Evolutionary conservation across 768 basidiomycete genomes (phyloP).

Genomic region (Pulveroboletus ravenelii): DNA sequence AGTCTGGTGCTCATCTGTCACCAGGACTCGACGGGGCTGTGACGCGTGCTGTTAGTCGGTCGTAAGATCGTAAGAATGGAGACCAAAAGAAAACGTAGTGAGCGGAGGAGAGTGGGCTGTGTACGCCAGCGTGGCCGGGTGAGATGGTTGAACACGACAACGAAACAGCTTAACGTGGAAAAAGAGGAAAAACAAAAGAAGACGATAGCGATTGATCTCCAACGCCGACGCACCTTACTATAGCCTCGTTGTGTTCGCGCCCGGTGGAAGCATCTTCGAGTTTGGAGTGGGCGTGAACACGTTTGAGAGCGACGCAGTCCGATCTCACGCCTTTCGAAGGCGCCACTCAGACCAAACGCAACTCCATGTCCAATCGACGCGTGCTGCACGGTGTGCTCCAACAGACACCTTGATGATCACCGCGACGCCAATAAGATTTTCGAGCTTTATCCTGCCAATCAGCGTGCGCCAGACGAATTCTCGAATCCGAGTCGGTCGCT

Average conservation of each 20-base stretch:
- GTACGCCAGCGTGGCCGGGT: too few relatives aligned
- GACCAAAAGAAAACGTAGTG: too few relatives aligned
- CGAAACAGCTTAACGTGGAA: background rate
- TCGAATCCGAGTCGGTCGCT: background rate
- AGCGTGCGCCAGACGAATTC: background rate
- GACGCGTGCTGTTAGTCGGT: background rate
- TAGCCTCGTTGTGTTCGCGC: background rate
- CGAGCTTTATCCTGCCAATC: conserved; percentile 6
- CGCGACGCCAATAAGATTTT: conserved; percentile 1
- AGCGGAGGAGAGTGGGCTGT: too few relatives aligned
- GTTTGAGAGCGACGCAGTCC: conserved; percentile 3
- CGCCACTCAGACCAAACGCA: conserved; percentile 9
- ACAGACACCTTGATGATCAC: conserved; percentile 1
- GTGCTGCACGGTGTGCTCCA: background rate
- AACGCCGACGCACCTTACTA: too few relatives aligned
- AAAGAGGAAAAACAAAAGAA: background rate
- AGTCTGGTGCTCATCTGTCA: too few relatives aligned
- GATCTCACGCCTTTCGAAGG: conserved; percentile 1
- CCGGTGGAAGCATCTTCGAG: conserved; percentile 1
- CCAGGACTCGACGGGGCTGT: background rate
- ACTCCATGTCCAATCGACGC: conserved; percentile 4
- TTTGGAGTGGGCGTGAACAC: background rate
- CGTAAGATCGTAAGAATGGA: too few relatives aligned
- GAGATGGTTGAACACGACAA: too few relatives aligned
- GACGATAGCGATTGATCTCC: background rate